A percentile compares a stretch with the other conserved stretches of the same genome.
These are phyloP conservation scores for Antitrichia curtipendula DNA, from an alignment of 225 moss, liverwort and hornwort species.

Conservation along the genomic window DNA sequence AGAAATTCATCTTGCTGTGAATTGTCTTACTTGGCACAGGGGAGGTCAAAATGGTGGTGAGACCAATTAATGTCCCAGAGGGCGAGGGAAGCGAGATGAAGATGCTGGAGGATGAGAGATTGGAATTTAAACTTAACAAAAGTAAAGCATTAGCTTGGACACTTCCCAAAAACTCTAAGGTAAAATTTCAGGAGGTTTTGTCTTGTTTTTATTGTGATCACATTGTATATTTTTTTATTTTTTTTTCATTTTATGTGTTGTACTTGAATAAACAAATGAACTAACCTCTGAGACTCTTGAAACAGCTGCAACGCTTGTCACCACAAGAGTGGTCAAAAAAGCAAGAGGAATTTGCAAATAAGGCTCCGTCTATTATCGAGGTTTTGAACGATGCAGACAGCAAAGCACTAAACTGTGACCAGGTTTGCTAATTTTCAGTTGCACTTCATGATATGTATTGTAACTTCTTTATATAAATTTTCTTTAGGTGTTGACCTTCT, in stretches of 20 bases:
- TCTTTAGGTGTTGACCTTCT: neutral
- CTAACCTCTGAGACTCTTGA: neutral
- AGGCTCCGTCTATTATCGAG: constrained; percentile 38
- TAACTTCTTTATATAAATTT: neutral
- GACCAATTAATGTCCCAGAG: constrained; percentile 41
- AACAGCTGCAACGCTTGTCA: constrained; percentile 35
- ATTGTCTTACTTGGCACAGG: constrained; percentile 11
- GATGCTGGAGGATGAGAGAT: neutral
- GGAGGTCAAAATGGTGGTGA: constrained; percentile 32
- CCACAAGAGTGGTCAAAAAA: constrained; percentile 41
- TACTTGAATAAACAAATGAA: neutral
- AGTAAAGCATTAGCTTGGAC: constrained; percentile 25
- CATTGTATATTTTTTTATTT: neutral
- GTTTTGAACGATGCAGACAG: constrained; percentile 32
- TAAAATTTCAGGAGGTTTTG: neutral
- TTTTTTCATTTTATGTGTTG: neutral
- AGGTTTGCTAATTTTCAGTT: constrained; percentile 7
- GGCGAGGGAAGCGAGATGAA: constrained; percentile 33
- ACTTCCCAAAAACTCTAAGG: constrained; percentile 29
- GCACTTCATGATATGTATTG: neutral
- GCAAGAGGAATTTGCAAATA: constrained; percentile 43
- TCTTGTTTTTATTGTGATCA: neutral
- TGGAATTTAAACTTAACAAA: constrained; percentile 32
- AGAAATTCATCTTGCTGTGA: neutral
- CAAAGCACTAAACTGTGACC: constrained; percentile 19